Conservation (phyloP, 2,329 filamentous ascomycete genomes). For the Scolecobasidium constrictum region DNA sequence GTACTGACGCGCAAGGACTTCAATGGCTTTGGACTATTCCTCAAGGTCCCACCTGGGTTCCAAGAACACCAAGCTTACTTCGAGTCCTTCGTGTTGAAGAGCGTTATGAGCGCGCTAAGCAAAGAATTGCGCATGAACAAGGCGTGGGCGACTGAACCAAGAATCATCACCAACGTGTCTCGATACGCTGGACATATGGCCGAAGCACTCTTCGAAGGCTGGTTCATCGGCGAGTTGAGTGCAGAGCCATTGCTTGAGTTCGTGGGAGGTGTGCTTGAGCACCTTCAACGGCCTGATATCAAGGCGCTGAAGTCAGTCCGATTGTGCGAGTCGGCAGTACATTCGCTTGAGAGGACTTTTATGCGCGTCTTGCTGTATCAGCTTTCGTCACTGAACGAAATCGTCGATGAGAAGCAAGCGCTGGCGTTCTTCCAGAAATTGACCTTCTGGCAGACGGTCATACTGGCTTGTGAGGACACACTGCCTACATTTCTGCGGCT, state of each 20-base stretch:
- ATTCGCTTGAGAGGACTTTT: constrained; percentile 65
- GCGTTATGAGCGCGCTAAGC: constrained; percentile 60
- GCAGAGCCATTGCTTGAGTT: constrained; percentile 78
- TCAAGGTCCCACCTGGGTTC: constrained; percentile 84
- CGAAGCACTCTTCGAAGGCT: constrained; percentile 89
- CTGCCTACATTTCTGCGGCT: constrained; percentile 77
- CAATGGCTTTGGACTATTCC: constrained; percentile 70
- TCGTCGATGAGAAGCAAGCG: constrained; percentile 44
- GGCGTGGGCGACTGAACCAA: constrained; percentile 60
- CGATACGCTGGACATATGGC: constrained; percentile 71
- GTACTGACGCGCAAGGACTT: constrained; percentile 83
- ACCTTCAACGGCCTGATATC: constrained; percentile 76
- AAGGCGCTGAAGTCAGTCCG: constrained; percentile 74
- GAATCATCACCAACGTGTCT: constrained; percentile 75
- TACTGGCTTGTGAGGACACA: constrained; percentile 64
- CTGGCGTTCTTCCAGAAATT: constrained; percentile 71
- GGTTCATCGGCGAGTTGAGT: constrained; percentile 74
- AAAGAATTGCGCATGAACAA: constrained; percentile 61
- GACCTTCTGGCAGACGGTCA: constrained; percentile 90
- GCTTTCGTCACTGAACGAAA: constrained; percentile 65
- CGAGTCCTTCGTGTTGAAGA: constrained; percentile 75
- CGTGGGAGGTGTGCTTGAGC: constrained; percentile 73
- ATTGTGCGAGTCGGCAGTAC: constrained; percentile 77
- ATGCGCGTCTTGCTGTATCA: constrained; percentile 69
- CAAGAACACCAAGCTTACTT: constrained; percentile 93